Conservation (phyloP, 768 basidiomycete species). For the Macrocybe gigantea region DNA sequence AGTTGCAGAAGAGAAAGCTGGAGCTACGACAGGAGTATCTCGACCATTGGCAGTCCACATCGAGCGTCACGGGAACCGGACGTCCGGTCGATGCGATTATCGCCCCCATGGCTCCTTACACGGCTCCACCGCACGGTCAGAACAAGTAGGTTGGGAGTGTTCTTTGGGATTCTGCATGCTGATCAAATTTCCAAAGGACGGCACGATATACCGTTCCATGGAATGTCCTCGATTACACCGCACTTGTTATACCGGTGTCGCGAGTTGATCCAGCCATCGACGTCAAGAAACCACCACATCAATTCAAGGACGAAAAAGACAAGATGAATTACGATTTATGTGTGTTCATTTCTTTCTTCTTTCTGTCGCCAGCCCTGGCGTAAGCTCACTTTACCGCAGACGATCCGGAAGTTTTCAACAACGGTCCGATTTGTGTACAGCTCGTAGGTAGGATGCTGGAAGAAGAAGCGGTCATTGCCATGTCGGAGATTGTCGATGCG, state of each 20-base stretch:
- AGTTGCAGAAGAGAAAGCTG: conserved; percentile 47
- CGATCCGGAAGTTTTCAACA: conserved; percentile 45
- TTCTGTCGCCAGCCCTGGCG: background rate
- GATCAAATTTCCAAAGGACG: conserved; percentile 23
- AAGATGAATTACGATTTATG: conserved; percentile 45
- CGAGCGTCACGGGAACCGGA: conserved; percentile 50
- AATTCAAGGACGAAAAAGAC: conserved; percentile 47
- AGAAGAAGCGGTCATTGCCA: conserved; percentile 68
- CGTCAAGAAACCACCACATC: conserved; percentile 31
- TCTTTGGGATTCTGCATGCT: conserved; percentile 3
- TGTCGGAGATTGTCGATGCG: conserved; percentile 58
- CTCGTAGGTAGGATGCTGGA: conserved; percentile 65
- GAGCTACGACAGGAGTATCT: conserved; percentile 52
- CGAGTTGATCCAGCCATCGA: conserved; percentile 52
- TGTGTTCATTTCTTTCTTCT: conserved; percentile 23
- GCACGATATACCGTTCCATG: conserved; percentile 55
- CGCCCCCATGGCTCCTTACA: conserved; percentile 51
- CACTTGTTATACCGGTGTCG: conserved; percentile 59
- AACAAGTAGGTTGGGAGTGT: conserved; percentile 33
- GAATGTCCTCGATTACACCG: conserved; percentile 65
- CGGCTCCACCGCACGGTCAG: conserved; percentile 59
- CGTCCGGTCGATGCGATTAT: conserved; percentile 76
- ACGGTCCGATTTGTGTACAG: conserved; percentile 62
- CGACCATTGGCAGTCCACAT: conserved; percentile 56
- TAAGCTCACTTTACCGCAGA: conserved; percentile 29